phyloP scores from a whole-genome alignment of 306 rosid genomes.

The Ochetophila trinervis region DNA sequence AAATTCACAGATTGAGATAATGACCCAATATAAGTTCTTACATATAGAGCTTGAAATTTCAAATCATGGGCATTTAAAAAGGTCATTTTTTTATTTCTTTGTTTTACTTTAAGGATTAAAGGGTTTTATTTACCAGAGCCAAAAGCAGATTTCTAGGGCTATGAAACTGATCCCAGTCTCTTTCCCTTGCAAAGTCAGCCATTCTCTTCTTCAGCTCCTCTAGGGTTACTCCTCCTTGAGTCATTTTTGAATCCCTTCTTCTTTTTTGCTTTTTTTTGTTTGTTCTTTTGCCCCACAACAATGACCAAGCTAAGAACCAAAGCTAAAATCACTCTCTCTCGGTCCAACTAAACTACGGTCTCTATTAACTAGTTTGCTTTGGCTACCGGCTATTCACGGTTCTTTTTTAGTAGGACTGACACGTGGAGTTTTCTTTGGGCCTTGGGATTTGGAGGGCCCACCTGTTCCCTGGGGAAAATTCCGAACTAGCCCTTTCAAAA shows the following conservation, averaged over 20 bases:
- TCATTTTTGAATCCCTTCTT: constrained; percentile 6
- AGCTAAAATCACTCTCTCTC: too few relatives aligned
- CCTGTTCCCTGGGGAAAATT: background rate
- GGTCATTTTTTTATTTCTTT: too few relatives aligned
- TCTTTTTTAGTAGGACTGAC: background rate
- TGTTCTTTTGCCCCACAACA: background rate
- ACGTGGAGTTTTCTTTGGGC: background rate
- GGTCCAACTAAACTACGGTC: too few relatives aligned
- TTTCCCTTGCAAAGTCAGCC: constrained; percentile 61
- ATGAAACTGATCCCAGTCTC: constrained; percentile 75
- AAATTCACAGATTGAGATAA: too few relatives aligned
- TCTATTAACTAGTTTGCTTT: too few relatives aligned
- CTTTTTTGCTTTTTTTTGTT: background rate
- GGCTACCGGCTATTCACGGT: constrained; percentile 3
- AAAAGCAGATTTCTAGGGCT: constrained; percentile 88
- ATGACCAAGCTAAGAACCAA: too few relatives aligned
- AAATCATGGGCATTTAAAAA: background rate
- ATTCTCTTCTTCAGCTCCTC: constrained; percentile 50
- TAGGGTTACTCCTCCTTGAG: constrained; percentile 39
- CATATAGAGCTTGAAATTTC: background rate
- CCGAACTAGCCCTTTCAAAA: too few relatives aligned
- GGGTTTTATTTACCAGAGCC: constrained; percentile 55
- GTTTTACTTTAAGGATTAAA: background rate
- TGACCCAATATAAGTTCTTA: too few relatives aligned
- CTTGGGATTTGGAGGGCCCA: constrained; percentile 5